Evolutionary conservation across 2,329 filamentous ascomycete genomes (phyloP), one percentile per base, ranked within the genome.

Genomic region (Alternaria ventricosa): DNA sequence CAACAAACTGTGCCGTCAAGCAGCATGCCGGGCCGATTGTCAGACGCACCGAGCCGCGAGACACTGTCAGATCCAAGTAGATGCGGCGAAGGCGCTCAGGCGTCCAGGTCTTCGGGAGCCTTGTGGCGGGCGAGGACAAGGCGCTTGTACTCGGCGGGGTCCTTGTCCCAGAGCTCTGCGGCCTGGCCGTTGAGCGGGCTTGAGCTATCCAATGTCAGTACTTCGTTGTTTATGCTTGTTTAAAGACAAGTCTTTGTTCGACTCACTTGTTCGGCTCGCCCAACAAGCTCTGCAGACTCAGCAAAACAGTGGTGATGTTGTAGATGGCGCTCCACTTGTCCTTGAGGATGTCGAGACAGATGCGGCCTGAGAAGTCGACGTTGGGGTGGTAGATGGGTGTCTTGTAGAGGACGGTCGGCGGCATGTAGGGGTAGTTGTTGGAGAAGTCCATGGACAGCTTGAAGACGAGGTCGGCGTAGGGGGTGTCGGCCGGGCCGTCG

Each of bases 311-410:
- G 81, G 96, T 93, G 66, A 97, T 94, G 78, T 98, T 98, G 87
- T 97, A 96, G 46, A 96, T 94, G 18, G 96, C 94, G 63, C 94
- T 97, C 96, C 96, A 99, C 84, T 97, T 97, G 82, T 98, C 96
- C 87, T 97, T 98, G 69, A 99, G 86, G 71, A 99, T 99, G 78
- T 99, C 96, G 65, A 99, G 87, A 81, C 96, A 99, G 82, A 99
- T 99, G 60, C 96, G 89, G 44, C 96, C 96, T 4, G 92, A 94
- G 84, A 99, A 97, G 83, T 99, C 96, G 73, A 99, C 93, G 75
- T 99, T 99, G 57, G 96, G 96, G 82, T 99, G 96, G 86, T 98
- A 99, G 82, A 99, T 97, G 41, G 96, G 96, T 7, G 96, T 99
- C 85, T 94, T 97, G 89, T 97, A 99, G 63, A 97, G 87, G 18